A percentile compares a stretch with the other conserved stretches of the same genome.
Evolutionary conservation across 2,329 filamentous ascomycete genomes (phyloP).

Genomic region (Corinectria fuckeliana): DNA sequence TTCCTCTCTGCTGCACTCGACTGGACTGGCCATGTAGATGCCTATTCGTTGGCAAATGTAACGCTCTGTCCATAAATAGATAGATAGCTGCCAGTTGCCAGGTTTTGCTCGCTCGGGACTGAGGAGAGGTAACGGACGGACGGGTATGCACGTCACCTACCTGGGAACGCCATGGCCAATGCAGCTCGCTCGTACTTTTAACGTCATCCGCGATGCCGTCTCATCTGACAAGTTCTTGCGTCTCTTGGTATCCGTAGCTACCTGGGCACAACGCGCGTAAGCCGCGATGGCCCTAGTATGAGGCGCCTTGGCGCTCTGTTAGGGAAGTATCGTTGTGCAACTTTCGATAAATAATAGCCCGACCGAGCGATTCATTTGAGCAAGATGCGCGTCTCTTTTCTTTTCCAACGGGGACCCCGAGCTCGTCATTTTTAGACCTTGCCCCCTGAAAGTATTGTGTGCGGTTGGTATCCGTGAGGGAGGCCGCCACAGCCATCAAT

Average conservation of each 20-base stretch:
- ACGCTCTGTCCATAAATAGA: background rate
- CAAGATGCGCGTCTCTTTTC: background rate
- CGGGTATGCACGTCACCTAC: slow-evolving; percentile 10
- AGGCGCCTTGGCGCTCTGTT: background rate
- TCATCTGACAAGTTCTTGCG: too few relatives aligned
- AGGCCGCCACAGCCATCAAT: background rate
- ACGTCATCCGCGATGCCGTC: background rate
- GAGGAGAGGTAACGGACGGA: slow-evolving; percentile 18
- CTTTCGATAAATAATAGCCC: background rate
- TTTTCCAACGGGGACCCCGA: background rate
- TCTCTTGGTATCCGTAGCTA: too few relatives aligned
- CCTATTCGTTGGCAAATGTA: background rate
- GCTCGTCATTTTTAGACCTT: background rate
- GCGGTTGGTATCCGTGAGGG: background rate
- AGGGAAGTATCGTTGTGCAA: background rate
- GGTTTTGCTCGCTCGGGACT: too few relatives aligned
- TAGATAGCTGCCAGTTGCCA: background rate
- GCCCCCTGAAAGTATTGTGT: background rate
- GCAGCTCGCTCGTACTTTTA: too few relatives aligned
- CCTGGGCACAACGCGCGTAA: background rate
- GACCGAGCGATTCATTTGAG: background rate
- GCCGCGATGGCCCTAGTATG: background rate
- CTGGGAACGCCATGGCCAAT: background rate
- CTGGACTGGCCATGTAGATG: too few relatives aligned
- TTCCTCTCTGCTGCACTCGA: background rate